phyloP scores from a whole-genome alignment of 1,139 yeast genomes.

The Scheffersomyces stambukii region DNA sequence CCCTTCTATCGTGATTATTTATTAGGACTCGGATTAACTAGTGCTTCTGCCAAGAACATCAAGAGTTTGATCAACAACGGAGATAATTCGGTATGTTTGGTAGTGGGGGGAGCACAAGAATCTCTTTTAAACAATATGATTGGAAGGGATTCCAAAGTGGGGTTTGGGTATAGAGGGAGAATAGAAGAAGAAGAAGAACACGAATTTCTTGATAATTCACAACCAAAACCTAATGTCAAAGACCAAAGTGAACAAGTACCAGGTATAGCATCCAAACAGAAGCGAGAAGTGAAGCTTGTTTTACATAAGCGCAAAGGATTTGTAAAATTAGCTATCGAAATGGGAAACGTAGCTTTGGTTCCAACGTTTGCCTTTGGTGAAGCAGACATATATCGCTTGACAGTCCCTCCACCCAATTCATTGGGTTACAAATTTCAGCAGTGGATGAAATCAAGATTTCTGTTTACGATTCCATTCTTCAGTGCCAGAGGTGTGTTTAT shows the following conservation, averaged over 20 bases:
- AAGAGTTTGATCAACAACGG: constrained; percentile 58
- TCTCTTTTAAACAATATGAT: constrained; percentile 55
- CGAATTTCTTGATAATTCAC: too few species aligned
- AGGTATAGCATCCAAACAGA: constrained; percentile 5
- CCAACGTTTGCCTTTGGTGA: constrained; percentile 95
- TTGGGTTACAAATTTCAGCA: constrained; percentile 54
- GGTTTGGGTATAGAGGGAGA: constrained; percentile 46
- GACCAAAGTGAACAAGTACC: background rate
- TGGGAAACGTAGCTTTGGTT: constrained; percentile 74
- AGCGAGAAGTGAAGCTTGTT: constrained; percentile 46
- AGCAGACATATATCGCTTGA: constrained; percentile 69
- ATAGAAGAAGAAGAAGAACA: constrained; percentile 8
- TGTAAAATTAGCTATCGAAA: constrained; percentile 76
- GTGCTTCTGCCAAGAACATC: constrained; percentile 78
- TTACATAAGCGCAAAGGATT: constrained; percentile 82
- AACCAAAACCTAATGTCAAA: constrained; percentile 3
- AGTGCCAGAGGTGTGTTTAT: constrained; percentile 92
- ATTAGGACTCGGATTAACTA: constrained; percentile 74
- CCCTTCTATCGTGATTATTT: constrained; percentile 89
- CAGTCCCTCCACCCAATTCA: constrained; percentile 53
- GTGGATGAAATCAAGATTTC: constrained; percentile 65
- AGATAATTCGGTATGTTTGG: constrained; percentile 77
- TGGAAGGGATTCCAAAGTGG: constrained; percentile 29
- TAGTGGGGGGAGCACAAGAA: constrained; percentile 95
- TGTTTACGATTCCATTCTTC: constrained; percentile 87